Conservation (phyloP, 371 early-diverging fungal genomes). For the Actinomortierella wolfii region DNA sequence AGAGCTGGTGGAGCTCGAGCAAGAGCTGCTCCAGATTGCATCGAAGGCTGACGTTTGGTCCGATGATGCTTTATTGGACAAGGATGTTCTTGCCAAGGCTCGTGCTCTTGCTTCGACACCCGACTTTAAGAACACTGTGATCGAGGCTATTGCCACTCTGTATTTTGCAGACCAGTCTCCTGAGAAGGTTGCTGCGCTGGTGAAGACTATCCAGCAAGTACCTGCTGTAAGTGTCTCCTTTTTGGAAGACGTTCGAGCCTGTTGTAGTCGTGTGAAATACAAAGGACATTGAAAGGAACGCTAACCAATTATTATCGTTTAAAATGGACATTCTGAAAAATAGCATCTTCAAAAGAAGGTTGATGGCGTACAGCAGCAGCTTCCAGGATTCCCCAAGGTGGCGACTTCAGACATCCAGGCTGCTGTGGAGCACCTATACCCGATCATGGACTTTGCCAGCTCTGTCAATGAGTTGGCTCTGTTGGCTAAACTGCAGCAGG, state of each 20-base stretch:
- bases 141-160: conserved; percentile 78
- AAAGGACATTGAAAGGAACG: neutral
- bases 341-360: conserved; percentile 48
- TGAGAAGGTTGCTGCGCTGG: conserved; percentile 52
- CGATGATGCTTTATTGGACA: conserved; percentile 31
- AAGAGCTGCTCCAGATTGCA: conserved; percentile 46
- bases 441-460: conserved; percentile 61
- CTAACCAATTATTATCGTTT: neutral
- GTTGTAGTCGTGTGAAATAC: neutral
- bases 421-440: conserved; percentile 43
- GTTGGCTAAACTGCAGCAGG: conserved; percentile 50
- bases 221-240: conserved; percentile 51
- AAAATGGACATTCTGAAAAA: neutral
- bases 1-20: conserved; percentile 53
- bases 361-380: conserved; percentile 42
- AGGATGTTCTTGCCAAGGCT: conserved; percentile 34
- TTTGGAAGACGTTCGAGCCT: neutral
- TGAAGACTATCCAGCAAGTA: conserved; percentile 59
- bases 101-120: conserved; percentile 39
- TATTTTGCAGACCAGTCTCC: conserved; percentile 71
- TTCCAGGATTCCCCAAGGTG: conserved; percentile 40
- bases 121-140: conserved; percentile 62
- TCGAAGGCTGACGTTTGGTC: conserved; percentile 44
- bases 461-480: conserved; percentile 59
- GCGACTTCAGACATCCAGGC: conserved; percentile 21